Evolutionary conservation across 2,329 filamentous ascomycete species (phyloP), one percentile per base, ranked within the genome.

Genomic region (Pseudonectria foliicola): DNA sequence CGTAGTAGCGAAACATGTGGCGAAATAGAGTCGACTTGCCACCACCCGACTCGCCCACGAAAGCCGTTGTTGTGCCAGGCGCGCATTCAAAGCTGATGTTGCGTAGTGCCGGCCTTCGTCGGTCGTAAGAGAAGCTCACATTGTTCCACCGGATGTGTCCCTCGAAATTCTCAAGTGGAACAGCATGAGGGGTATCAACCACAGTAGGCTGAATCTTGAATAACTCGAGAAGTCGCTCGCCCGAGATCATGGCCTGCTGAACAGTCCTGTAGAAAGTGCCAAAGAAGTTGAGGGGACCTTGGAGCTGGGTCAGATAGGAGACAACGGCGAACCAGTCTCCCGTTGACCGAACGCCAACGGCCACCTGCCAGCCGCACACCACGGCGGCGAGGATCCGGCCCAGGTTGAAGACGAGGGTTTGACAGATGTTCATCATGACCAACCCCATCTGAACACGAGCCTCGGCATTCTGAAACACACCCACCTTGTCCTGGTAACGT

Each of bases 21-120:
- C 92, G 83, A 68, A 98, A 95, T 16, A 98, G 76, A 0, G 92
- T 98, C 3, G 90, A 96, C 61, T 98, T 98, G 46, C 92, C 92
- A 39, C 92, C 92, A 29, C 92, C 92, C 23, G 90, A 96, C 60
- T 96, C 90, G 44, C 92, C 92, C 13, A 98, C 92, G 45, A 98
- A 81, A 1, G 92, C 92, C 6, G 90, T 98, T 0, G 89, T 96
- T 1, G 88, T 95, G 34, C 92, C 92, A 2, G 92, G 89, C 13
- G 69, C 66, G 59, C 89, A 95, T 44, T 82, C 80, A 61, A 98
- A 96, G 44, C 76, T 82, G 31, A 98, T 71, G 29, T 88, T 81
- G 44, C 83, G 80, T 43, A 98, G 65, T 2, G 92, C 92, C 6
- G 88, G 82, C 56, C 87, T 89, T 34, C 88, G 84, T 35, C 75